Percentiles rank a stretch among this genome's conserved stretches.
Conservation (phyloP, 169 alveolate species). For the Plasmodium billcollinsi region DNA sequence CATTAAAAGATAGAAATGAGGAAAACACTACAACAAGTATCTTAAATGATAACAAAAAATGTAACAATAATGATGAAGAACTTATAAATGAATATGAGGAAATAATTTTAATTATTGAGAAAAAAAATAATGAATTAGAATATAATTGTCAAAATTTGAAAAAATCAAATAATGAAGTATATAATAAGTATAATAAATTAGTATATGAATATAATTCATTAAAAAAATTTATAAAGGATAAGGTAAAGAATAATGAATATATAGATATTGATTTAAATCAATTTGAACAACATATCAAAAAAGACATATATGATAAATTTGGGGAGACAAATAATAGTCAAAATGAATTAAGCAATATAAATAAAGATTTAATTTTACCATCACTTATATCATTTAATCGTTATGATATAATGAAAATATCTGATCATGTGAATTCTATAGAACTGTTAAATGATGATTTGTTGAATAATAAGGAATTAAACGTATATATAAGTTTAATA, state of each 20-base stretch:
- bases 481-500: conserved; percentile 16
- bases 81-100: conserved; percentile 48
- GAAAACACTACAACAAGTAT: not conserved
- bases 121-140: conserved; percentile 52
- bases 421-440: conserved; percentile 25
- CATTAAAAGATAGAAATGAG: not conserved
- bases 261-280: not conserved
- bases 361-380: not conserved
- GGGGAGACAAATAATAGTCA: not conserved
- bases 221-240: conserved; percentile 26
- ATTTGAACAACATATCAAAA: not conserved
- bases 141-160: conserved; percentile 37
- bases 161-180: conserved; percentile 33
- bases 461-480: conserved; percentile 27
- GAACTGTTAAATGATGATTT: conserved; percentile 41
- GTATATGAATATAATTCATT: conserved; percentile 28
- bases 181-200: conserved; percentile 30
- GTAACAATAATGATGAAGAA: not conserved
- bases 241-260: conserved; percentile 24
- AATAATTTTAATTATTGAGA: conserved; percentile 39
- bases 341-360: not conserved
- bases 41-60: not conserved
- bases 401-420: conserved; percentile 12
- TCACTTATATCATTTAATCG: not conserved
- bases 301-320: not conserved